A percentile compares a stretch with the other conserved stretches of the same genome.
These are phyloP conservation scores for Graphilbum ipis-grandicollis DNA, from an alignment of 2,329 filamentous ascomycete species.

Conservation along the genomic window DNA sequence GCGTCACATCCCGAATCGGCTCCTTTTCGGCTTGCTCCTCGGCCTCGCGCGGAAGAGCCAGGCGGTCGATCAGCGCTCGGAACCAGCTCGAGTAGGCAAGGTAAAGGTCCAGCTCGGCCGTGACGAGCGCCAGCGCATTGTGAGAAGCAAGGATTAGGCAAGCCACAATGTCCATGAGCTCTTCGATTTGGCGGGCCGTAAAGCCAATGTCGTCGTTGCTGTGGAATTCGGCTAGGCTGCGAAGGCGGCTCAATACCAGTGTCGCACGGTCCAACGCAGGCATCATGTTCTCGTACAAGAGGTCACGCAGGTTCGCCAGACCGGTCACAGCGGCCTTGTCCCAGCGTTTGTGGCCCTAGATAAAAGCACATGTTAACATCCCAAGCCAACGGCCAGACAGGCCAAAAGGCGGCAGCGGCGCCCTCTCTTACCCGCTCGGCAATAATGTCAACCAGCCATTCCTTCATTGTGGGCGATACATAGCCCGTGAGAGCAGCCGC, in stretches of 20 bases:
- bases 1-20: conserved; percentile 53
- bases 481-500: conserved; percentile 75
- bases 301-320: conserved; percentile 56
- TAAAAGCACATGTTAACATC: no score
- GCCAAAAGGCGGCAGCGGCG: no score
- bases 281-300: conserved; percentile 76
- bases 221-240: conserved; percentile 69
- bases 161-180: conserved; percentile 52
- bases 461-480: conserved; percentile 55
- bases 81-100: conserved; percentile 69
- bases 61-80: conserved; percentile 62
- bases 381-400: no score
- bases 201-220: conserved; percentile 46
- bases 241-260: conserved; percentile 65
- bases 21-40: conserved; percentile 68
- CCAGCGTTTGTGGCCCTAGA: conserved; percentile 85
- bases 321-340: conserved; percentile 70
- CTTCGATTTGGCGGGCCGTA: conserved; percentile 42
- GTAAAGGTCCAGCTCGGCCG: conserved; percentile 67
- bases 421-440: conserved; percentile 55
- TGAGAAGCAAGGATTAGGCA: conserved; percentile 62
- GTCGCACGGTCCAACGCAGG: conserved; percentile 72
- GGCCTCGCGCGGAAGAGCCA: conserved; percentile 47
- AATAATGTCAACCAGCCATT: conserved; percentile 78
- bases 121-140: conserved; percentile 51